Percentiles rank a stretch among this genome's conserved stretches.
These are phyloP conservation scores for Dendrocalamus latiflorus DNA, from an alignment of 202 grass and related monocot genomes.

Conservation along the genomic window DNA sequence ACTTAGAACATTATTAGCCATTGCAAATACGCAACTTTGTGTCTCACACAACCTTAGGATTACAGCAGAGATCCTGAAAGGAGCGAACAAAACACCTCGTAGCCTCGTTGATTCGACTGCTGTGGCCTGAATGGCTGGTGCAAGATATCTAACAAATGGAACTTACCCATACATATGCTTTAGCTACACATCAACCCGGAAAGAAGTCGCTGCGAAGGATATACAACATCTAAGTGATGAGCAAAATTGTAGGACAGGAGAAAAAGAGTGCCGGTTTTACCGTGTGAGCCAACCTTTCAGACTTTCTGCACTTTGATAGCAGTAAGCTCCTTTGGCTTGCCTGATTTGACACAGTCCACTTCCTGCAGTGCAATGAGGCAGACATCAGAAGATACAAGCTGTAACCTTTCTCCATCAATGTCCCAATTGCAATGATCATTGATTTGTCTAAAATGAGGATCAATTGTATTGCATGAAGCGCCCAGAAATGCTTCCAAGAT, in stretches of 20 bases:
- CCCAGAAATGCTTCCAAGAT: not conserved
- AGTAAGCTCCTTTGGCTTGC: slow-evolving; percentile 40
- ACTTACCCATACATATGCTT: slow-evolving; percentile 1
- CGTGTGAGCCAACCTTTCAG: slow-evolving; percentile 13
- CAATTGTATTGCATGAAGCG: not conserved
- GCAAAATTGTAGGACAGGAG: no score
- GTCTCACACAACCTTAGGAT: no score
- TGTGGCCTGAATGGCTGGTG: no score
- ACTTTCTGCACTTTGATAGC: slow-evolving; percentile 47
- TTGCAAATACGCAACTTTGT: no score
- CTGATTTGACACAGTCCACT: slow-evolving; percentile 38
- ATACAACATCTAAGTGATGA: no score
- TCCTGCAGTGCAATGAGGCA: slow-evolving; percentile 20
- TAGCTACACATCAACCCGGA: not conserved
- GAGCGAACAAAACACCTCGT: no score
- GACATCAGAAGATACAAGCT: not conserved
- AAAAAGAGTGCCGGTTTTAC: no score
- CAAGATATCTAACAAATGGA: slow-evolving; percentile 16
- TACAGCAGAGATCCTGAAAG: no score
- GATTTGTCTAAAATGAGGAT: not conserved
- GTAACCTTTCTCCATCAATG: not conserved
- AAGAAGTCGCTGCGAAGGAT: slow-evolving; percentile 22
- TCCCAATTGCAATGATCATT: not conserved
- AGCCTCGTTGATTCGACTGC: no score
- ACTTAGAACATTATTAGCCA: no score